Evolutionary conservation across 2,329 filamentous ascomycete species (phyloP), one percentile per base, ranked within the genome.

Genomic region (Alternaria angustiovoidea): DNA sequence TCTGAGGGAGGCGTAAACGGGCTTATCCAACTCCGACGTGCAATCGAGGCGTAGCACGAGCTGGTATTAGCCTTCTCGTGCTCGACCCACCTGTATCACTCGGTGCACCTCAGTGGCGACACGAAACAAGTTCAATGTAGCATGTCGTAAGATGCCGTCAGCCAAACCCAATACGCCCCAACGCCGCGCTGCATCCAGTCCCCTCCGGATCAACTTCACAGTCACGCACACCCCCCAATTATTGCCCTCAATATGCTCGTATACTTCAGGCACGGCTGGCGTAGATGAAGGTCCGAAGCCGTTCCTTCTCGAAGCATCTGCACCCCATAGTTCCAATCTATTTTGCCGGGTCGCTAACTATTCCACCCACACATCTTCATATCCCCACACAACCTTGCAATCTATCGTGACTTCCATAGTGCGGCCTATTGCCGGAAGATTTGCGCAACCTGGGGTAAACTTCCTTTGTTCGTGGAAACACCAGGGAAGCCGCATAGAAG

Each of bases 251-350:
- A 65, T 68, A 64, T 72, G 61, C 54, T 51, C 44, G 59, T 59
- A 55, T 47, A 59, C 34, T 24, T 20, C 24, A 34, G 22, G 48
- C 54, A 53, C 42, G 41, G 51, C 41, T 36, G 26, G 49, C 44
- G 59, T 54, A 66, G 43, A 65, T 69, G 61, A 63, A 60, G 42
- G 48, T 62, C 66, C 60, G 58, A 51, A 44, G 44, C 39, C 22
- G 38, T 61, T 55, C 63, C 62, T 67, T 70, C 71, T 73, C 64
- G 70, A 75, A 71, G 61, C 58, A 69, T 75, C 72, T 70, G 62
- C 64, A 72, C 69, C 71, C 69, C 75, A 72, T 73, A 69, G 34
- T 67, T 71, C 61, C 62, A 76, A 71, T 77, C 64, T 76, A 75
- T 68, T 68, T 65, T 65, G 49, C 69, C 70, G 62, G 59, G 52